phyloP scores from a whole-genome alignment of 169 alveolate species.

The Cyclospora cayetanensis region DNA sequence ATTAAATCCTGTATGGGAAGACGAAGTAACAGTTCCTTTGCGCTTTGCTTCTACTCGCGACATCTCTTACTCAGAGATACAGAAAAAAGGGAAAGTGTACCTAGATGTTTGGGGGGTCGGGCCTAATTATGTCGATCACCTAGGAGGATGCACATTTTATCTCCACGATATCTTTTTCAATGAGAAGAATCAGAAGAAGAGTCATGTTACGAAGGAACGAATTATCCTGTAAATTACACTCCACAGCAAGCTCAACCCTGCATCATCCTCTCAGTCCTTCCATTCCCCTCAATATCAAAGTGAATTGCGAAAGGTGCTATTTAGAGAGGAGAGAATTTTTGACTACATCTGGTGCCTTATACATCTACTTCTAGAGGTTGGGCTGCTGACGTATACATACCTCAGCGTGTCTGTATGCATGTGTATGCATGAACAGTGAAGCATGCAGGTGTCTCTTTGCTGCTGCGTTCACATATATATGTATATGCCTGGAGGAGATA shows the following conservation, averaged over 20 bases:
- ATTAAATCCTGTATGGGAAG: slow-evolving; percentile 64
- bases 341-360: too few relatives aligned
- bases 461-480: not conserved
- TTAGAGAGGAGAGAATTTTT: not conserved
- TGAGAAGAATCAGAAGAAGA: slow-evolving; percentile 45
- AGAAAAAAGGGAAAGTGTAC: slow-evolving; percentile 46
- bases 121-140: slow-evolving; percentile 60
- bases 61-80: slow-evolving; percentile 33
- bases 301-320: not conserved
- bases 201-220: not conserved
- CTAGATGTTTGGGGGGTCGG: slow-evolving; percentile 73
- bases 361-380: too few relatives aligned
- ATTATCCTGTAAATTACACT: slow-evolving; percentile 33
- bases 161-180: slow-evolving; percentile 66
- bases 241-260: not conserved
- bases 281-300: too few relatives aligned
- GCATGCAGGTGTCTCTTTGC: too few relatives aligned
- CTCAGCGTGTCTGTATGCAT: too few relatives aligned
- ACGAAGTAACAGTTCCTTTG: slow-evolving; percentile 59
- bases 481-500: not conserved
- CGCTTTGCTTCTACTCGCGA: slow-evolving; percentile 49
- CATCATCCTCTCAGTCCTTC: too few relatives aligned
- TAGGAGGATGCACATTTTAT: slow-evolving; percentile 58
- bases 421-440: not conserved
- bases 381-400: too few relatives aligned